Evolutionary conservation across 2,329 filamentous ascomycete species (phyloP), one percentile per base, ranked within the genome.

Genomic region (Exserohilum turcica): DNA sequence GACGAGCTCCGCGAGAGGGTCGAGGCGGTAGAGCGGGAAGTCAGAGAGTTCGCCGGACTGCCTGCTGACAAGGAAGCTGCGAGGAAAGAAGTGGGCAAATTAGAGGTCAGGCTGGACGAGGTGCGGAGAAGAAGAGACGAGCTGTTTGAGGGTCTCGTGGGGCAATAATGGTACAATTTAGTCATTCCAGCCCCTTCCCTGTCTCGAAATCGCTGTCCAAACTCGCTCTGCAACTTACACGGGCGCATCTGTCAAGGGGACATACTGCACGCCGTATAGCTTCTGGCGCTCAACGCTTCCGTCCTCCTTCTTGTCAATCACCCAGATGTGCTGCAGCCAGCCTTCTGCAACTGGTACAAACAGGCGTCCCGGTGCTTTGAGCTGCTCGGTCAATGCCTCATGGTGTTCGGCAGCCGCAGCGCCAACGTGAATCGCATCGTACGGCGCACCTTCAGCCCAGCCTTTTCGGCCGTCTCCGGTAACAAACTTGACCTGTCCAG

Each of bases 381-480:
- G 77, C 78, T 97, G 94, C 27, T 86, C 83, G 39, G 96, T 76
- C 60, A 97, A 76, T 54, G 84, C 82, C 15, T 83, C 70, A 71
- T 96, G 92, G 48, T 96, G 76, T 67, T 86, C 83, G 19, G 78
- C 82, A 0, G 93, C 93, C 6, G 91, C 90, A 0, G 94, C 94
- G 0, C 94, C 94, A 2, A 97, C 94, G 71, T 97, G 94, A 54
- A 99, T 97, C 2, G 90, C 92, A 80, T 97, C 91, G 81, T 93
- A 99, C 0, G 86, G 82, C 15, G 68, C 63, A 56, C 77, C 80
- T 10, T 79, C 76, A 24, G 44, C 52, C 72, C 74, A 81, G 3
- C 79, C 79, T 48, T 73, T 68, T 56, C 79, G 64, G 10, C 79
- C 79, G 76, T 97, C 92, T 0, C 86, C 92, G 0, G 85, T 80